These are phyloP conservation scores for Tetratostichococcus sp. DNA, from an alignment of 139 green algal species.

Conservation along the genomic window DNA sequence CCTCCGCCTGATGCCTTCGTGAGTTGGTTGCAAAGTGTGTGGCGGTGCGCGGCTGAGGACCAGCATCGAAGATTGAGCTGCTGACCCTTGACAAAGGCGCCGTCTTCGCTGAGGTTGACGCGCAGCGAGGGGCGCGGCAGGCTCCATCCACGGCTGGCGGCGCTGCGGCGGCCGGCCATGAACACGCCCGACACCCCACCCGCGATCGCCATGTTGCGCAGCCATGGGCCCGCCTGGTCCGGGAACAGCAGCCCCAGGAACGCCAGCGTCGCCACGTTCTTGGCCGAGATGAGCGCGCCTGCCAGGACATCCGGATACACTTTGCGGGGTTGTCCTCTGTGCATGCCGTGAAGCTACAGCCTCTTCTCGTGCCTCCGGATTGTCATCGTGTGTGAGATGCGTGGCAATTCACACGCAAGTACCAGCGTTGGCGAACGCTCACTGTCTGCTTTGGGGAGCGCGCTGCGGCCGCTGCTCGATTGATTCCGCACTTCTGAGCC, in stretches of 20 bases:
- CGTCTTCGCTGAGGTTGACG: neutral
- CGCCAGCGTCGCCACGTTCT: constrained; percentile 5
- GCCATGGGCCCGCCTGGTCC: neutral
- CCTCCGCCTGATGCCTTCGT: too few species aligned
- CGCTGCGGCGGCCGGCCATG: constrained; percentile 10
- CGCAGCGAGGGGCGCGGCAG: constrained; percentile 17
- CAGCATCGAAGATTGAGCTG: too few species aligned
- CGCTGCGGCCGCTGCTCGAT: neutral
- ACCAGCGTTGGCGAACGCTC: too few species aligned
- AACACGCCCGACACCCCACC: neutral
- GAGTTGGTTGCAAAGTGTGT: too few species aligned
- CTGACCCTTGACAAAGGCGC: neutral
- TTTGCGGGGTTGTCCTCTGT: too few species aligned
- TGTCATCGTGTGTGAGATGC: too few species aligned
- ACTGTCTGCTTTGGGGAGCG: neutral
- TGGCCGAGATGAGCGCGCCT: neutral
- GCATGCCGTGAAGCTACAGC: too few species aligned
- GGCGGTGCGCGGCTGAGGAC: too few species aligned
- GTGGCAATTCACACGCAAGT: too few species aligned
- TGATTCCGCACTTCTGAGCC: neutral
- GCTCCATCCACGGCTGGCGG: constrained; percentile 19
- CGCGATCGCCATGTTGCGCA: neutral
- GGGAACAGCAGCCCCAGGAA: constrained; percentile 26
- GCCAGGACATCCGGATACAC: neutral
- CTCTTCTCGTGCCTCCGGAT: too few species aligned